Base-by-base conservation (phyloP, 2,329 filamentous ascomycete genomes). In the Xylariaceae sp. region DNA sequence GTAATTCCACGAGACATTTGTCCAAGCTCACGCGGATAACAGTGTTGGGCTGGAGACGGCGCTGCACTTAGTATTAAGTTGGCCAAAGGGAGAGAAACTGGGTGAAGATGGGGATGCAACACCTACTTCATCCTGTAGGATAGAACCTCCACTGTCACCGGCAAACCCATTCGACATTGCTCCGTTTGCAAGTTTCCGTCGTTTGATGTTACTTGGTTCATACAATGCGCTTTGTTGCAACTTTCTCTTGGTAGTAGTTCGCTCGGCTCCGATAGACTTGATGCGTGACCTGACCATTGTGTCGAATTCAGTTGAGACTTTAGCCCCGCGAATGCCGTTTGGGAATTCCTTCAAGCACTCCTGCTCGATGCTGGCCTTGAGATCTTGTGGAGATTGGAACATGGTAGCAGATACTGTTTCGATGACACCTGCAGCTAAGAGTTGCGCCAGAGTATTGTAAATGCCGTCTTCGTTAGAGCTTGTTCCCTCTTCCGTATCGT, bases 1-100 rank as follows among this genome's bases (percentile, higher is more conserved):
- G 85, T 47, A 95, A 70, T 34, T 85, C 81, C 8, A 96, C 85
- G 5, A 83, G 70, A 43, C 88, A 86, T 60, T 90, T 94, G 40
- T 89, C 83, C 54, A 87, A 83, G 57, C 95, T 96, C 38, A 96
- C 70, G 18, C 83, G 78, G 34, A 97, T 69, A 24, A 89, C 73
- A 48, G 88, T 69, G 41, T 84, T 76, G 34, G 78, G 74, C 81
- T 94, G 56, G 3, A 21, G 8, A n/a, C n/a, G 15, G 2, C 21
- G 21, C 6, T 24, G 40, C 29, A 30, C n/a, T n/a, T n/a, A n/a
- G n/a, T n/a, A n/a, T n/a, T n/a, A n/a, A n/a, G n/a, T n/a, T n/a
- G n/a, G n/a, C n/a, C n/a, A n/a, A n/a, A n/a, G n/a, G n/a, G n/a
- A n/a, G n/a, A n/a, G n/a, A n/a, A n/a, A n/a, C n/a, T n/a, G n/a